Base-by-base conservation (phyloP, 768 basidiomycete genomes). In the Hygrocybe punicea region DNA sequence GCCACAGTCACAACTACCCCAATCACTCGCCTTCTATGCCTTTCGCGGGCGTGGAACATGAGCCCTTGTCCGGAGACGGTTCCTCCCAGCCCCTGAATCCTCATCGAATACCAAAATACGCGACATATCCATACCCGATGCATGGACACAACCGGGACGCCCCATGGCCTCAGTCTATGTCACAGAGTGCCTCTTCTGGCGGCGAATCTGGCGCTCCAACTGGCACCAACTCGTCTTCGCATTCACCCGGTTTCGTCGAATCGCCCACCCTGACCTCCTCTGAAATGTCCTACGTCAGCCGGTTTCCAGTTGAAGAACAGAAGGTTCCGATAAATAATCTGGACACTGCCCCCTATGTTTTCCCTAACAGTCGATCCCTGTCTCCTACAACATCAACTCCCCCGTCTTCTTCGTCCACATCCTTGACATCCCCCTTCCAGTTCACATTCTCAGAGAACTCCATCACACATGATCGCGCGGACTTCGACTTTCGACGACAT, bases 301-400 rank as follows among this genome's bases (percentile, higher is more conserved):
- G 82, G 51, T 77, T 75, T 59, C 68, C 74, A 53, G 68, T 68
- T 23, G 85, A 86, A 40, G 86, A 86, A 53, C 80, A 83, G 63
- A 87, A 87, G 65, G 63, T 78, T 23, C 63, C 77, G 40, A 60
- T 84, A 56, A 78, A 74, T 60, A 75, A 71, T 60, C 67, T 87
- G 58, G 81, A 84, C 59, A 69, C 78, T 21, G 73, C 81, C 10
- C 78, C 83, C 13, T 86, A 87, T 65, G 74, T 82, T 53, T 86
- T 84, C 67, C 75, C 84, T 13, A 76, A 75, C 57, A 89, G 86
- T 67, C 84, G 89, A 50, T 87, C 89, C 16, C 78, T 88, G 61
- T 89, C 89, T 6, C 87, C 88, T 37, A 78, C 81, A 25, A 77
- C 80, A 19, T 89, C 89, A 2, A 84, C 84, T 36, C 80, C 78